Percentiles rank a stretch among this genome's conserved stretches.
Evolutionary conservation across 2,329 filamentous ascomycete genomes (phyloP).

Genomic region (Beauveria scarabaeidicola): DNA sequence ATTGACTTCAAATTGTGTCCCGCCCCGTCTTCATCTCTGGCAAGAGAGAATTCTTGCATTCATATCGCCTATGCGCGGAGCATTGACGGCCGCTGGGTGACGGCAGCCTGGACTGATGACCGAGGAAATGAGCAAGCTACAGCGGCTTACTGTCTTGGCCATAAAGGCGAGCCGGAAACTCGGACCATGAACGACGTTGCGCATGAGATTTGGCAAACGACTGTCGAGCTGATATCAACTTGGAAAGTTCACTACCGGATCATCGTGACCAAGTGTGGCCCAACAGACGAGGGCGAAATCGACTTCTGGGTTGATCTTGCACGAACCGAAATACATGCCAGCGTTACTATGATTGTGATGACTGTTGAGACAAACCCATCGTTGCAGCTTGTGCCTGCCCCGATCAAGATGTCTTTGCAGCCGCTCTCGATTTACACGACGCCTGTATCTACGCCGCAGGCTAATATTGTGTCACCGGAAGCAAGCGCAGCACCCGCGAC

Average conservation of each 20-base stretch:
- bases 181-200: conserved; percentile 55
- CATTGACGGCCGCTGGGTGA: conserved; percentile 68
- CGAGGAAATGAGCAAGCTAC: conserved; percentile 64
- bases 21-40: conserved; percentile 61
- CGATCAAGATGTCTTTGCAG: conserved; percentile 38
- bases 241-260: conserved; percentile 71
- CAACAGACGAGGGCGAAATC: conserved; percentile 59
- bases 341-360: conserved; percentile 49
- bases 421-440: conserved; percentile 47
- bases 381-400: conserved; percentile 52
- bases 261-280: conserved; percentile 62
- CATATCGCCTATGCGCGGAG: conserved; percentile 74
- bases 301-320: conserved; percentile 49
- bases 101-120: conserved; percentile 73
- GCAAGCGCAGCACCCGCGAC: conserved; percentile 44
- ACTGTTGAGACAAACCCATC: conserved; percentile 58
- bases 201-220: conserved; percentile 70
- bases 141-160: conserved; percentile 62
- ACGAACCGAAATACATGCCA: conserved; percentile 41
- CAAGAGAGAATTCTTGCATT: conserved; percentile 71
- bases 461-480: conserved; percentile 52
- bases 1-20: conserved; percentile 67
- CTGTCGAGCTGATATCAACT: conserved; percentile 60
- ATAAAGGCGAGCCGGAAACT: conserved; percentile 44
- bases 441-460: conserved; percentile 59